Percentiles rank a stretch among this genome's conserved stretches.
Evolutionary conservation across 2,329 filamentous ascomycete genomes (phyloP).

Genomic region (Fusarium torreyae): DNA sequence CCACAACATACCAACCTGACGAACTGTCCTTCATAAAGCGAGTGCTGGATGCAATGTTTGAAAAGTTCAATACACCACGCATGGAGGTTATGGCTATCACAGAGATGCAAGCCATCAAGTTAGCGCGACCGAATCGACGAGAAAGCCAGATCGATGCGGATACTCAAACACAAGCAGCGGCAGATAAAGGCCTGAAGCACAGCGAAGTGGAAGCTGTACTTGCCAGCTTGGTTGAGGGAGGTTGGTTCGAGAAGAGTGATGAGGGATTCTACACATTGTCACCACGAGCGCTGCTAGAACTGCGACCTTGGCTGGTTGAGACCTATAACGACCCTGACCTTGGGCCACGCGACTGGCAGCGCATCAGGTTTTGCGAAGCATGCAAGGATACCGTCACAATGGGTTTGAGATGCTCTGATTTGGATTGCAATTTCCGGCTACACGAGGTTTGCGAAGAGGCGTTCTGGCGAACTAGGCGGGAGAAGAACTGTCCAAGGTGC

Average conservation of each 20-base stretch:
- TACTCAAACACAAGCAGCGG: slow-evolving; percentile 54
- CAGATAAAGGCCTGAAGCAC: slow-evolving; percentile 76
- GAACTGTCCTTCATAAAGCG: slow-evolving; percentile 93
- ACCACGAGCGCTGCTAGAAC: slow-evolving; percentile 85
- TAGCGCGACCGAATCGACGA: slow-evolving; percentile 68
- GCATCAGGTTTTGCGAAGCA: slow-evolving; percentile 88
- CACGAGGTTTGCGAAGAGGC: slow-evolving; percentile 83
- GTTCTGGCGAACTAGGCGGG: slow-evolving; percentile 78
- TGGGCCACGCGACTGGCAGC: slow-evolving; percentile 74
- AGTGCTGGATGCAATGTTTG: slow-evolving; percentile 92
- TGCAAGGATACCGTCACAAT: slow-evolving; percentile 92
- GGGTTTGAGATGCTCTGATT: slow-evolving; percentile 81
- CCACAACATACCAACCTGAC: slow-evolving; percentile 83
- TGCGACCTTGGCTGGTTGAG: slow-evolving; percentile 86
- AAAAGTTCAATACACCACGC: slow-evolving; percentile 84
- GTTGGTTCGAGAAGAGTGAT: slow-evolving; percentile 85
- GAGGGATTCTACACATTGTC: slow-evolving; percentile 82
- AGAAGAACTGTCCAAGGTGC: slow-evolving; percentile 76
- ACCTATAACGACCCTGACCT: slow-evolving; percentile 86
- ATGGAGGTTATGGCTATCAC: slow-evolving; percentile 88
- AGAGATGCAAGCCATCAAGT: slow-evolving; percentile 82
- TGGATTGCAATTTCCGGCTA: slow-evolving; percentile 77
- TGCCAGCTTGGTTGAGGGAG: slow-evolving; percentile 78
- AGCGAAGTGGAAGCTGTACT: slow-evolving; percentile 83
- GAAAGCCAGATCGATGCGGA: slow-evolving; percentile 54